Evolutionary conservation across 2,329 filamentous ascomycete species (phyloP).

Genomic region (Paecilomyces variotii): DNA sequence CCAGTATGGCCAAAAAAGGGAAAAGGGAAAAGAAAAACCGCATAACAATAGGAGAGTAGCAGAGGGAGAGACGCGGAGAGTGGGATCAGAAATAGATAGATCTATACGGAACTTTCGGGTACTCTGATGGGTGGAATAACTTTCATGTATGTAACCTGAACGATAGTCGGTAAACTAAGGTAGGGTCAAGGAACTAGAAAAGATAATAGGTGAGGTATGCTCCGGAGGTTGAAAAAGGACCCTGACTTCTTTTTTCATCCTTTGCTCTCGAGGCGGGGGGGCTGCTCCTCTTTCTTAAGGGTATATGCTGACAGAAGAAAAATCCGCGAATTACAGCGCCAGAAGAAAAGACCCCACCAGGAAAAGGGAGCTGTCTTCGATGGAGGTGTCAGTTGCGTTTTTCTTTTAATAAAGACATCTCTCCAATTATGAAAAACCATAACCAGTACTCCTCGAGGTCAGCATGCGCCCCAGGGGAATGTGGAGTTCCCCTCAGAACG

Average conservation of each 20-base stretch:
- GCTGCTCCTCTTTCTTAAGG: not conserved
- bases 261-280: not conserved
- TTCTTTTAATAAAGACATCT: not conserved
- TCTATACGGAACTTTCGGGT: not conserved
- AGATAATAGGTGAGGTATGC: not conserved
- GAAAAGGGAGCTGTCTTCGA: not conserved
- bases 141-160: not conserved
- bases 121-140: not conserved
- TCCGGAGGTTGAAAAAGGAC: not conserved
- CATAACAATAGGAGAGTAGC: not conserved
- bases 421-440: not conserved
- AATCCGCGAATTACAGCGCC: not conserved
- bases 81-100: not conserved
- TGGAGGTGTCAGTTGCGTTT: not conserved
- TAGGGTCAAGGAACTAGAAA: not conserved
- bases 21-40: not conserved
- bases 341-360: not conserved
- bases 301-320: not conserved
- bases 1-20: not conserved
- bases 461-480: not conserved
- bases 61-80: not conserved
- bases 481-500: not conserved
- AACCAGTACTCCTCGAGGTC: constrained; percentile 8
- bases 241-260: not conserved
- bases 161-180: not conserved